phyloP scores from a whole-genome alignment of 2,329 filamentous ascomycete genomes.

The Fusarium bulbicola region DNA sequence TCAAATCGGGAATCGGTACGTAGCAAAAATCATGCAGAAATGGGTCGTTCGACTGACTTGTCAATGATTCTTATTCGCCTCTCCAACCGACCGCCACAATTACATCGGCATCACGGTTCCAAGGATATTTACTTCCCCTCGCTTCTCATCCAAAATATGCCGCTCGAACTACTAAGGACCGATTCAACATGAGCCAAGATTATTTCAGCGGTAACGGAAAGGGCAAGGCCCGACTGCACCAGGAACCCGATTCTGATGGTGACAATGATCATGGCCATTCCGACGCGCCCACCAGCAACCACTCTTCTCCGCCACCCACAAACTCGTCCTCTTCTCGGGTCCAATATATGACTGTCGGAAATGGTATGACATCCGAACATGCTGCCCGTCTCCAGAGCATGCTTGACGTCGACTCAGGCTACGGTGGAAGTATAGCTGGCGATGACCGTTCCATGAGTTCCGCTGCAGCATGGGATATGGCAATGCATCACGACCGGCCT shows the following conservation, averaged over 20 bases:
- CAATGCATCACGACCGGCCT: conserved; percentile 53
- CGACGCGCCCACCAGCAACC: conserved; percentile 39
- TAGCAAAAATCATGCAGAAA: conserved; percentile 48
- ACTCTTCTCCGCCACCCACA: conserved; percentile 38
- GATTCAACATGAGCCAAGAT: conserved; percentile 67
- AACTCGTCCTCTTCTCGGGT: conserved; percentile 53
- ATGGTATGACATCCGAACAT: conserved; percentile 81
- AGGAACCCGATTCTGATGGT: conserved; percentile 41
- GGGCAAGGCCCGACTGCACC: conserved; percentile 57
- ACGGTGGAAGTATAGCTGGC: conserved; percentile 80
- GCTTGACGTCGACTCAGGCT: conserved; percentile 89
- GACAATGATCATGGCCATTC: conserved; percentile 36
- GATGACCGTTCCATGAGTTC: conserved; percentile 64
- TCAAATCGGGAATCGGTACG: conserved; percentile 39
- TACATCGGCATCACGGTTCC: conserved; percentile 35
- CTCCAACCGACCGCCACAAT: conserved; percentile 29
- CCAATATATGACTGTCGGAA: conserved; percentile 88
- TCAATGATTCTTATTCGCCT: conserved; percentile 38
- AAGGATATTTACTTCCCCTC: conserved; percentile 24
- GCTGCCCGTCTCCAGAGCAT: conserved; percentile 82
- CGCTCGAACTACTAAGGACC: conserved; percentile 37
- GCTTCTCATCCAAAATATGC: conserved; percentile 46
- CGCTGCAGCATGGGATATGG: conserved; percentile 56
- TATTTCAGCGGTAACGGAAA: conserved; percentile 65
- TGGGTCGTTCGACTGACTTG: conserved; percentile 35